phyloP scores from a whole-genome alignment of 306 rosid species.

The Cucumis melo region DNA sequence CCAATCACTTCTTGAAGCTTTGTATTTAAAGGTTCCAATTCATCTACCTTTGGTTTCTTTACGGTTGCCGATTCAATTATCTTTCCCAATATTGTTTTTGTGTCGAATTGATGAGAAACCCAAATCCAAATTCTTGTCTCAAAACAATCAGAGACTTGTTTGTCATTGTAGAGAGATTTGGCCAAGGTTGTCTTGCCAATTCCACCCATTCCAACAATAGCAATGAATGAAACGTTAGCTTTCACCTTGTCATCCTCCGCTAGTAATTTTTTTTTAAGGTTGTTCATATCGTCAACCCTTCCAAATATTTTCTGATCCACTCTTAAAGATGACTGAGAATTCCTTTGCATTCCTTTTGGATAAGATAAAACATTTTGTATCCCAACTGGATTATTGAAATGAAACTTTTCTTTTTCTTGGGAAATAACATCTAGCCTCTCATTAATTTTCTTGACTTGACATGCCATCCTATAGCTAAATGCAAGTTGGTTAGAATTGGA shows the following conservation, averaged over 20 bases:
- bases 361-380: no score
- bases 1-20: neutral
- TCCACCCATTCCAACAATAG: conserved; percentile 7
- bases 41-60: neutral
- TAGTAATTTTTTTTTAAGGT: neutral
- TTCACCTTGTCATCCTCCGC: neutral
- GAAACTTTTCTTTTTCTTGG: no score
- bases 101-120: conserved; percentile 8
- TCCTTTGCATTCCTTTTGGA: no score
- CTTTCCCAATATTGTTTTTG: no score
- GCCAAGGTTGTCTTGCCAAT: conserved; percentile 33
- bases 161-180: conserved; percentile 30
- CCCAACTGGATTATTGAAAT: no score
- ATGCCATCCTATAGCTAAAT: no score
- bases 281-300: neutral
- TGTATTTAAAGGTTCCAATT: neutral
- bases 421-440: no score
- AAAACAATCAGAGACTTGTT: conserved; percentile 10
- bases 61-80: conserved; percentile 20
- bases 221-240: neutral
- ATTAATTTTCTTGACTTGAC: no score
- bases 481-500: no score
- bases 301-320: neutral
- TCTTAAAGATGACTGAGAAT: neutral
- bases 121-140: conserved; percentile 34